A percentile compares a stretch with the other conserved stretches of the same genome.
Evolutionary conservation across 129 eudicot genomes (phyloP).

Genomic region (Flaveria trinervia): DNA sequence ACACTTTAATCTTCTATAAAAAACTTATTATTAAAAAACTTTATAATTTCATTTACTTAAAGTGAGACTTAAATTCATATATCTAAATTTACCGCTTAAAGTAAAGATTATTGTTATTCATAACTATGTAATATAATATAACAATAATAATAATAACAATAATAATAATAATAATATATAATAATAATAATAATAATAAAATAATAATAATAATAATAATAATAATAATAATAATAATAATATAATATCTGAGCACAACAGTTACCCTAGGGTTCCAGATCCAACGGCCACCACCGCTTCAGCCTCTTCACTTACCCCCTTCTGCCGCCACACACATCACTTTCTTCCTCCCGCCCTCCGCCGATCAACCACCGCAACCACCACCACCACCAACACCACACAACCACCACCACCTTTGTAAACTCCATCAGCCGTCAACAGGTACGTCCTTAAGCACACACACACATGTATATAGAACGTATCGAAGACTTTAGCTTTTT

Average conservation of each 20-base stretch:
- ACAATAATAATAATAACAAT: no score
- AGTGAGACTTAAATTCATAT: no score
- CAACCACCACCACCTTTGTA: not conserved
- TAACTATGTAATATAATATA: no score
- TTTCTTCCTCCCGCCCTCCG: conserved; percentile 23
- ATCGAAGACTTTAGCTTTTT: conserved; percentile 14
- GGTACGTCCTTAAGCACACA: conserved; percentile 18
- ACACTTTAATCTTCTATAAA: no score
- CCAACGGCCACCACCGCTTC: conserved; percentile 40
- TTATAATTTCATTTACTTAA: no score
- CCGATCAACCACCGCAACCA: conserved; percentile 22
- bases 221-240: no score
- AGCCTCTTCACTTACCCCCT: conserved; percentile 34
- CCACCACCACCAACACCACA: not conserved
- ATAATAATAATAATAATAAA: no score
- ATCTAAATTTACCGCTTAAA: no score
- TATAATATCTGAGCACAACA: not conserved
- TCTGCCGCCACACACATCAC: conserved; percentile 35
- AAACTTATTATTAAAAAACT: no score
- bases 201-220: no score
- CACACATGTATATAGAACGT: not conserved
- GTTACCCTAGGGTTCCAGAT: conserved; percentile 41
- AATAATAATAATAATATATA: no score
- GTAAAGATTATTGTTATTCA: no score
- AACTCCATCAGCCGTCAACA: conserved; percentile 20